Evolutionary conservation across 768 basidiomycete species (phyloP), one percentile per base, ranked within the genome.

Genomic region (Infundibulicybe gibba): DNA sequence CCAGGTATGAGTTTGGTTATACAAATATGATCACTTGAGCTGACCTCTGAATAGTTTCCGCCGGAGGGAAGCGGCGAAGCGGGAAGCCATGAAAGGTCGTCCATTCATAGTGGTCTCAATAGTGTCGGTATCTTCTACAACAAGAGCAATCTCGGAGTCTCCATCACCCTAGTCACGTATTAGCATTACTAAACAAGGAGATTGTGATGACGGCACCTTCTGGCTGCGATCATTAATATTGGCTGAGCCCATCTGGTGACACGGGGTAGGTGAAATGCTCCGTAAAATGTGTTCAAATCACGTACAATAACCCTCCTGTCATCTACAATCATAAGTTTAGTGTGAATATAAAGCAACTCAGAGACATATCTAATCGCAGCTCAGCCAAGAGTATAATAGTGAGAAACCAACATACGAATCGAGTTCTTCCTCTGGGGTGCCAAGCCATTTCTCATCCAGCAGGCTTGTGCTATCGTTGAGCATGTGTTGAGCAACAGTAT

Each of bases 311-410:
- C 93, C 32, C 85, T 75, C 30, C 81, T 75, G 60, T 97, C 94
- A 58, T 97, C 94, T 32, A 97, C 90, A 44, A 95, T 90, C 94
- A 97, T 95, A 19, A 95, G 62, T 70, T 93, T 93, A 17, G 80
- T 82, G 61, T 93, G 90, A 49, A 93, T 91, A 55, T 92, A 92
- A 16, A 87, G 65, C 54, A 87, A 51, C 65, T 90, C 86, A n/a
- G 85, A 82, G 15, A 90, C 80, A 64, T 90, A 91, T 44, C 87
- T 87, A 51, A 20, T n/a, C 10, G 37, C 45, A 32, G 42, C 42
- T 48, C 47, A 48, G 58, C 17, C 58, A 49, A 20, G 38, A 34
- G 16, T 15, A 37, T 25, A 25, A 32, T 41, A 6, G 49, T 59
- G 32, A 33, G 11, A 34, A 44, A 21, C 46, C 40, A 50, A 85